These are phyloP conservation scores for Trichoderma simmonsii DNA, from an alignment of 2,329 filamentous ascomycete genomes.

Conservation along the genomic window DNA sequence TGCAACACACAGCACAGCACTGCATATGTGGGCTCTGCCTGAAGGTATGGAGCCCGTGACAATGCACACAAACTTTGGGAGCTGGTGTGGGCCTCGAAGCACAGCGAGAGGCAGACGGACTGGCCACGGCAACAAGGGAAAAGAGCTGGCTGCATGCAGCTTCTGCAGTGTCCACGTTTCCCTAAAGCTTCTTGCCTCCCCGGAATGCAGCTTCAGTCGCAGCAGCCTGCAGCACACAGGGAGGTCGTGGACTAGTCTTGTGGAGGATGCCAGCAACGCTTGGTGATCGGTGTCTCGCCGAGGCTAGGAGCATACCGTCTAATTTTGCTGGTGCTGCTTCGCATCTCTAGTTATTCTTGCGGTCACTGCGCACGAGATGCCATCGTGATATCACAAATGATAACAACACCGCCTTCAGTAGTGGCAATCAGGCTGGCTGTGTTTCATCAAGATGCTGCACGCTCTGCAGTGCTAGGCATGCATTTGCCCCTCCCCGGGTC, in stretches of 20 bases:
- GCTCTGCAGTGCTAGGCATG: not conserved
- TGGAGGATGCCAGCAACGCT: not conserved
- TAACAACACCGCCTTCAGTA: constrained; percentile 16
- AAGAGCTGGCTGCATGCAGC: constrained; percentile 4
- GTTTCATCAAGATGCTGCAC: constrained; percentile 4
- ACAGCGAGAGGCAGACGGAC: not conserved
- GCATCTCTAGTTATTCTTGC: constrained; percentile 16
- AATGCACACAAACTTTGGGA: constrained; percentile 12
- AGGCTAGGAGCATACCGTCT: constrained; percentile 15
- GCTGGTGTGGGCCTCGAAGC: constrained; percentile 5
- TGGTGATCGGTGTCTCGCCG: constrained; percentile 13
- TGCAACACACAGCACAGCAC: constrained; percentile 13
- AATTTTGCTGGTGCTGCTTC: constrained; percentile 12
- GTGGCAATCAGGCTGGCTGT: not conserved
- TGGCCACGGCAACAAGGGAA: constrained; percentile 4
- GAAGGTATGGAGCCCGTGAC: constrained; percentile 3
- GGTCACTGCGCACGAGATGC: constrained; percentile 6
- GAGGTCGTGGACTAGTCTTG: not conserved
- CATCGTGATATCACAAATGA: constrained; percentile 18
- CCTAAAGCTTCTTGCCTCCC: constrained; percentile 16
- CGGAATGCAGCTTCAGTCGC: constrained; percentile 7
- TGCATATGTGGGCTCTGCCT: not conserved
- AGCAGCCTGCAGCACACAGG: not conserved
- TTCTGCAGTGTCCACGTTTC: constrained; percentile 13
- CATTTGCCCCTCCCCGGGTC: not conserved